Conservation (phyloP, 768 basidiomycete species). For the Kwoniella europaea region DNA sequence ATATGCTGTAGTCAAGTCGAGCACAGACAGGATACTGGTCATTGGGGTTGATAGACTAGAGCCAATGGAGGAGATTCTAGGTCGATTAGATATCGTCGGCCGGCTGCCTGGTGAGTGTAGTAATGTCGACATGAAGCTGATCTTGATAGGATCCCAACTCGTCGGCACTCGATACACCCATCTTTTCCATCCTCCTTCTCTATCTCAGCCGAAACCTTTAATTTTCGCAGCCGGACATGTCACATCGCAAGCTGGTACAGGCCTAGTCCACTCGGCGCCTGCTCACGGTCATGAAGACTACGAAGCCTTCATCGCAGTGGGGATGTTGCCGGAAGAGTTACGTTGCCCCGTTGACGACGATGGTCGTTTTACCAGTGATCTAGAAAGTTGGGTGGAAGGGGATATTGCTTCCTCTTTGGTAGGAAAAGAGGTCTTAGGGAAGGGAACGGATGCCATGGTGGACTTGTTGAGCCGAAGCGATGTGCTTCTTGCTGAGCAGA, state of each 20-base stretch:
- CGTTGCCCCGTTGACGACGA: conserved; percentile 80
- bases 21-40: conserved; percentile 52
- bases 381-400: conserved; percentile 67
- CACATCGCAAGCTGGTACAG: conserved; percentile 84
- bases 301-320: conserved; percentile 63
- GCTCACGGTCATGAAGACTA: conserved; percentile 96
- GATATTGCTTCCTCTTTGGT: conserved; percentile 62
- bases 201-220: conserved; percentile 45
- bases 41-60: conserved; percentile 58
- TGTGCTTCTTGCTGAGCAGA: conserved; percentile 68
- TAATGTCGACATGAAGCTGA: conserved; percentile 1
- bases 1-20: conserved; percentile 65
- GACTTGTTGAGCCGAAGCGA: conserved; percentile 65
- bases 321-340: conserved; percentile 60
- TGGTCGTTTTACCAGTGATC: conserved; percentile 71
- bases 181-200: conserved; percentile 63
- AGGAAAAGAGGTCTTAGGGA: conserved; percentile 74
- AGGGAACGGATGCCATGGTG: conserved; percentile 72
- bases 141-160: conserved; percentile 63
- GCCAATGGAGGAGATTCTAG: conserved; percentile 53
- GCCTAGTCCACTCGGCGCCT: conserved; percentile 92
- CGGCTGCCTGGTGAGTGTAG: conserved; percentile 50
- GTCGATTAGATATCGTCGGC: conserved; percentile 50
- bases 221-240: conserved; percentile 78
- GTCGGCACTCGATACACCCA: conserved; percentile 67